Percentiles rank a stretch among this genome's conserved stretches.
Evolutionary conservation across 306 rosid genomes (phyloP).

Genomic region (Purshia tridentata): DNA sequence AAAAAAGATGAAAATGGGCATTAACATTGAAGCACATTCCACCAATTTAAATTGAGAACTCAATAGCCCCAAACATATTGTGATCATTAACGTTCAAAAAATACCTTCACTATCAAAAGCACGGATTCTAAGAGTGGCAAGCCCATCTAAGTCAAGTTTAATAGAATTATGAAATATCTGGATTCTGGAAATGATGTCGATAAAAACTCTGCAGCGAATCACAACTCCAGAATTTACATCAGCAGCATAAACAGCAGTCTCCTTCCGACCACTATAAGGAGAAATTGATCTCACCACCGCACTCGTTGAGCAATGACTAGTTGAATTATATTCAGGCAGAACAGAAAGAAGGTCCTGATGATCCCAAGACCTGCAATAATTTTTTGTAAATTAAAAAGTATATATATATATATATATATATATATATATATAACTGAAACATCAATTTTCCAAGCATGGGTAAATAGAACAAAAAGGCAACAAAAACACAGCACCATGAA

Average conservation of each 20-base stretch:
- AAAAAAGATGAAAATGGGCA: neutral
- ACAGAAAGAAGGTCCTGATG: constrained; percentile 86
- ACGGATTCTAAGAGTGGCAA: constrained; percentile 77
- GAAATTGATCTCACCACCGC: constrained; percentile 78
- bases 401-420: no score
- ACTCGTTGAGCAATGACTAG: constrained; percentile 81
- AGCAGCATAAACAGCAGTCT: constrained; percentile 92
- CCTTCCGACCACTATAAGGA: constrained; percentile 85
- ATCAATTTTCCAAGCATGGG: no score
- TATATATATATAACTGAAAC: neutral
- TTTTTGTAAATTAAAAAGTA: neutral
- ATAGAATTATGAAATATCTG: constrained; percentile 86
- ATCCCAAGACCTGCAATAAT: constrained; percentile 80
- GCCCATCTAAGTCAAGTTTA: constrained; percentile 96
- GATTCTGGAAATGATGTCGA: constrained; percentile 77
- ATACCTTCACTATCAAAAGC: constrained; percentile 92
- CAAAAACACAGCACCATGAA: neutral
- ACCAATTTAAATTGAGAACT: neutral
- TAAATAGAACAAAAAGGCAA: neutral
- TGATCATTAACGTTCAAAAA: neutral
- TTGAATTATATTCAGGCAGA: constrained; percentile 77
- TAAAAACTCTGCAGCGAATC: constrained; percentile 88
- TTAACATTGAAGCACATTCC: neutral
- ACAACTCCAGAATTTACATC: constrained; percentile 68
- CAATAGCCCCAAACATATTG: neutral